Evolutionary conservation across 73 alveolate species (phyloP), one percentile per base, ranked within the genome.

Genomic region (Tetrahymena malaccensis): DNA sequence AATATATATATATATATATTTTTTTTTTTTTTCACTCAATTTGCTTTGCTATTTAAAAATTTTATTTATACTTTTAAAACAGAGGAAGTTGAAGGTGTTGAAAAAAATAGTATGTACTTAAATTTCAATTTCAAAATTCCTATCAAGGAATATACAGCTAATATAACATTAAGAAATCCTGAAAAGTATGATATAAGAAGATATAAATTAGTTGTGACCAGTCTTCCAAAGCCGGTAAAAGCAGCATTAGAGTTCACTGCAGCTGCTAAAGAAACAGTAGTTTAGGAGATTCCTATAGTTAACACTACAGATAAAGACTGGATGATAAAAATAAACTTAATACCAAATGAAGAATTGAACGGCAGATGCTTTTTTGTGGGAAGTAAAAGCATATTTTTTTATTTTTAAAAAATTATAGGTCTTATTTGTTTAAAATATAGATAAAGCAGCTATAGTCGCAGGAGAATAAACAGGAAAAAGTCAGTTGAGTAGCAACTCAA

Each of bases 291-390:
- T 94, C 99, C 99, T 34, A 97, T 99, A 31, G 99, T 98, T 83
- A 99, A 99, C 96, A 99, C 98, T 94, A 96, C 99, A 89, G 99
- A 98, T 84, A 97, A 97, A 94, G 99, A 99, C 94, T 99, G 99
- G 99, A 95, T 97, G 35, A 98, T 99, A 40, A 98, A 98, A 94
- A 98, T 99, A 1, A 97, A 70, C 25, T 27, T 70, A 12, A 27
- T 27, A 19, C 89, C 89, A 19, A 70, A 70, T 70, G 89, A 70
- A n/a, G 89, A 70, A 70, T 25, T 70, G 89, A 70, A 70, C 25
- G 89, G 89, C 21, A 12, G 89, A 70, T 70, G 89, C 37, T 70
- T 70, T 31, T 70, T 70, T 70, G 89, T 70, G 0, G 89, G 89
- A 70, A 70, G 89, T 70, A 70, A 70, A 10, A 56, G 3, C 27